Evolutionary conservation across 805 yeast genomes (phyloP), one percentile per base, ranked within the genome.

Genomic region (Soucietia sequanensis): DNA sequence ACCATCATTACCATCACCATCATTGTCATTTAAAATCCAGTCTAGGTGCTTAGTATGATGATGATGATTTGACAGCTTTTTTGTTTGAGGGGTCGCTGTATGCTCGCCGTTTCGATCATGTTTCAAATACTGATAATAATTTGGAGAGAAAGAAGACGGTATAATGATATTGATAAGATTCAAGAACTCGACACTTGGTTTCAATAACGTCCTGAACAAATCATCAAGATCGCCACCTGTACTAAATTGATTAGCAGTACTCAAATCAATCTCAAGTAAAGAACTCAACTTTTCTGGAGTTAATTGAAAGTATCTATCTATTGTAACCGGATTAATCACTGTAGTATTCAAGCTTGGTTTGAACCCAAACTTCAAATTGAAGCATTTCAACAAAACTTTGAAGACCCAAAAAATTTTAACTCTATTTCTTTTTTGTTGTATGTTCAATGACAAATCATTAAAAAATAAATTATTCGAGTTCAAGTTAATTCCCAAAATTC

Each of bases 341-440:
- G 74, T 68, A 8, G 74, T 68, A 39, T 68, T 68, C 33, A 68
- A 56, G 29, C 70, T 62, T 5, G 74, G 74, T 35, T 68, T 68
- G 45, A 64, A 68, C 2, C 74, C 74, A 45, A 68, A 68, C 44
- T 68, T 68, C 35, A 58, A 46, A 36, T 69, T 60, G 46, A 65
- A 68, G 36, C 69, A 63, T 41, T 65, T 65, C 30, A 68, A 53
- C 31, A 70, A 56, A 1, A 63, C 62, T 40, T 68, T 68, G 42
- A 67, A 63, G 2, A 77, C 60, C 62, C 80, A 73, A 39, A 80
- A 64, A 16, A 65, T 58, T 38, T 65, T 61, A 14, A 72, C 71
- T 39, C 68, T 57, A 46, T 54, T 62, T 38, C 67, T 51, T 31
- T 54, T 50, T 38, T 70, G 67, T 34, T 51, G 60, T 26, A 58